Conservation (phyloP, 768 basidiomycete genomes). For the Mycena filopes region DNA sequence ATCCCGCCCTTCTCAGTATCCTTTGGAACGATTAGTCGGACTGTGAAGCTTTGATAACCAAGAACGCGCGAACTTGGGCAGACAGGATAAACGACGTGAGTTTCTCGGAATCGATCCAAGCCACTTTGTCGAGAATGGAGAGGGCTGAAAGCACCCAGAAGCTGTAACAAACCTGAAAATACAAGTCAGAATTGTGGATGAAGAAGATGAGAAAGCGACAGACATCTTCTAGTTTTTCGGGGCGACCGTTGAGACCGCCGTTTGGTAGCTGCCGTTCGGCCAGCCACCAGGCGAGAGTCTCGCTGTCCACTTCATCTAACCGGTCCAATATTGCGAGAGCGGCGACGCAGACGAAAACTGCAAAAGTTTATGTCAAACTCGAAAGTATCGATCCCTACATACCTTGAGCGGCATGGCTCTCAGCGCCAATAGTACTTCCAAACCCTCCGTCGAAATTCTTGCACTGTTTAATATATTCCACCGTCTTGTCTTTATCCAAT, state of each 20-base stretch:
- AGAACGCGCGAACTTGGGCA: constrained; percentile 78
- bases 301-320: constrained; percentile 80
- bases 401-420: constrained; percentile 96
- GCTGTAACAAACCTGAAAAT: constrained; percentile 89
- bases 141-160: constrained; percentile 95
- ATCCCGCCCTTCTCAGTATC: constrained; percentile 94
- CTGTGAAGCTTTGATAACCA: neutral
- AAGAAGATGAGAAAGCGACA: constrained; percentile 38
- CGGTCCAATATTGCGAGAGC: constrained; percentile 88
- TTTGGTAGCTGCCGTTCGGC: constrained; percentile 92
- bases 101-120: constrained; percentile 90
- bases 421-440: constrained; percentile 84
- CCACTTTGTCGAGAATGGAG: constrained; percentile 82
- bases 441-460: constrained; percentile 97
- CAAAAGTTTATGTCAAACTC: neutral
- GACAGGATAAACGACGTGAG: constrained; percentile 86
- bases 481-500: constrained; percentile 74
- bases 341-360: constrained; percentile 92
- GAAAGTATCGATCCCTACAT: constrained; percentile 21
- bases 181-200: neutral
- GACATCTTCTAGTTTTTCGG: constrained; percentile 97
- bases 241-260: constrained; percentile 96
- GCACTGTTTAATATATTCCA: constrained; percentile 79
- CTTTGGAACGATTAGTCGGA: constrained; percentile 49
- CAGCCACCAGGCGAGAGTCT: constrained; percentile 93